phyloP scores from a whole-genome alignment of 306 rosid genomes.

The Prunus mira region DNA sequence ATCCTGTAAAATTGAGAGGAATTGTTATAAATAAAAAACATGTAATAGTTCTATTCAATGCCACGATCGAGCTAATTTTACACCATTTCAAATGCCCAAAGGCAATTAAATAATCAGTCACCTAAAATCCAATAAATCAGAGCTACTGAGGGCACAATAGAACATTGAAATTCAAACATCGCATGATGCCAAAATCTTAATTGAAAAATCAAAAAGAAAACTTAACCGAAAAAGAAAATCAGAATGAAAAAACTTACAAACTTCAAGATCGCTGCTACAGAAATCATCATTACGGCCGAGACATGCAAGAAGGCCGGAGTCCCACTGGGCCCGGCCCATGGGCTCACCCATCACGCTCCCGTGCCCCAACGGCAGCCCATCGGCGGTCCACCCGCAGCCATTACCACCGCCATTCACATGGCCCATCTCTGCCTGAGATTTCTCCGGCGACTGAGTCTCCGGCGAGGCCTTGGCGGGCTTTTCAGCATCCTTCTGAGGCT shows the following conservation, averaged over 20 bases:
- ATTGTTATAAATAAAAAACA: not conserved
- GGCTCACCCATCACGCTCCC: constrained; percentile 95
- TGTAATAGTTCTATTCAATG: no score
- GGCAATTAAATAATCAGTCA: not conserved
- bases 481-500: constrained; percentile 18
- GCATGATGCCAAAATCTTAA: not conserved
- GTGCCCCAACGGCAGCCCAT: constrained; percentile 63
- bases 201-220: not conserved
- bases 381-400: constrained; percentile 68
- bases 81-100: not conserved
- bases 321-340: constrained; percentile 68
- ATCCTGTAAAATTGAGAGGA: not conserved
- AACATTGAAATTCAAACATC: not conserved
- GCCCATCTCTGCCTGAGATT: constrained; percentile 22
- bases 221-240: not conserved
- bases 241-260: constrained; percentile 54
- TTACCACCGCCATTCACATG: constrained; percentile 12
- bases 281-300: constrained; percentile 87
- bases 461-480: constrained; percentile 10
- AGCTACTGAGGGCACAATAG: not conserved
- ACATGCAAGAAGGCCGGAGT: constrained; percentile 65
- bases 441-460: not conserved
- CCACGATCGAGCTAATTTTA: not conserved
- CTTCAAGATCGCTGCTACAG: constrained; percentile 96
- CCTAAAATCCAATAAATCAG: not conserved